Evolutionary conservation across 495 filamentous ascomycete genomes (phyloP).

Genomic region (Neurospora sp.): DNA sequence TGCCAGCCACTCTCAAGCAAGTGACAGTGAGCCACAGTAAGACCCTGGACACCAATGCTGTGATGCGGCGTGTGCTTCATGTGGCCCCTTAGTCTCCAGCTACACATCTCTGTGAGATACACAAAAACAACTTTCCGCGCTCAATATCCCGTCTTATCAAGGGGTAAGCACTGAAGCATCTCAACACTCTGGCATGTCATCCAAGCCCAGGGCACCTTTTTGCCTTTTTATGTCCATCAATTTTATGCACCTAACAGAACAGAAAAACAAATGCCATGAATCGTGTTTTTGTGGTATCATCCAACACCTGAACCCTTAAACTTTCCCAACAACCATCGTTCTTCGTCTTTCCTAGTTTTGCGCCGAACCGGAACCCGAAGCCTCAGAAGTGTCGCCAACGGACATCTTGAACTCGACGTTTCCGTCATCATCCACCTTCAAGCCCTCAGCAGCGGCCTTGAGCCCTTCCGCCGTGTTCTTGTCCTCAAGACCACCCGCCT

Average conservation of each 20-base stretch:
- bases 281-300: background rate
- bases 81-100: background rate
- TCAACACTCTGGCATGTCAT: background rate
- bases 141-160: background rate
- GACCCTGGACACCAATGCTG: background rate
- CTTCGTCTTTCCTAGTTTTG: background rate
- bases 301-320: background rate
- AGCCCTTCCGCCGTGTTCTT: slow-evolving; percentile 31
- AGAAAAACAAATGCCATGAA: background rate
- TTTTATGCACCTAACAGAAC: background rate
- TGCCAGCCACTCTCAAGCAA: background rate
- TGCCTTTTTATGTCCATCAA: background rate
- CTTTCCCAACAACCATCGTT: background rate
- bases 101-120: background rate
- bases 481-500: slow-evolving; percentile 45
- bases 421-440: slow-evolving; percentile 18
- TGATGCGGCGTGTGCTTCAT: background rate
- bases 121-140: background rate
- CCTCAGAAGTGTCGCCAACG: background rate
- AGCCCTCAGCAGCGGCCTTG: slow-evolving; percentile 12
- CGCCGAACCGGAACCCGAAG: background rate
- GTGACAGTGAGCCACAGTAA: background rate
- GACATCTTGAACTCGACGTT: slow-evolving; percentile 2
- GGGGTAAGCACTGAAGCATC: background rate
- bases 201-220: background rate